phyloP scores from a whole-genome alignment of 805 yeast genomes.

The Kurtzmaniella fragi region DNA sequence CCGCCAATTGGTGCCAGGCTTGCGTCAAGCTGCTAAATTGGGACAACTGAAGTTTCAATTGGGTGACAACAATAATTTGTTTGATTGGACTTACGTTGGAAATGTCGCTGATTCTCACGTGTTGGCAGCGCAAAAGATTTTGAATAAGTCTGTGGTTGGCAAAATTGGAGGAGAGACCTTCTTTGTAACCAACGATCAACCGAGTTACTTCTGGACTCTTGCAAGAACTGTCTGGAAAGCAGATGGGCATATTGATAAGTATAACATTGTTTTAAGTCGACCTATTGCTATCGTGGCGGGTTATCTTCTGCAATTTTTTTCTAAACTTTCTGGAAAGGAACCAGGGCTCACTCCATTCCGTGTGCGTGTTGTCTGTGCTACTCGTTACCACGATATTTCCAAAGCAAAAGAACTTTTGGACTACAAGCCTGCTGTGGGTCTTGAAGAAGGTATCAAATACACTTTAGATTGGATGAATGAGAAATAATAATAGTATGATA shows the following conservation, averaged over 20 bases:
- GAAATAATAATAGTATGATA: conserved; percentile 8
- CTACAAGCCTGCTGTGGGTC: conserved; percentile 72
- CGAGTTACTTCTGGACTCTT: conserved; percentile 94
- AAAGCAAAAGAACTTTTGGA: conserved; percentile 79
- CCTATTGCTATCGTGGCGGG: conserved; percentile 81
- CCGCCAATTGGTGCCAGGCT: conserved; percentile 91
- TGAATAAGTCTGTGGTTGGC: conserved; percentile 39
- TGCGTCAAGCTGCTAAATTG: conserved; percentile 71
- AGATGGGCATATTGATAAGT: conserved; percentile 76
- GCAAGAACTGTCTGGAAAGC: conserved; percentile 97
- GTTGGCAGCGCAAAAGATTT: conserved; percentile 75
- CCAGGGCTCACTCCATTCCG: conserved; percentile 96
- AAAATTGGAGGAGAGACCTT: conserved; percentile 80
- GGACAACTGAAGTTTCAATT: conserved; percentile 92
- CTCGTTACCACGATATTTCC: conserved; percentile 84
- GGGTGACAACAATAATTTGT: conserved; percentile 89
- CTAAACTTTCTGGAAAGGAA: conserved; percentile 70
- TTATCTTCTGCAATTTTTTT: conserved; percentile 69
- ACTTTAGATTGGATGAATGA: conserved; percentile 91
- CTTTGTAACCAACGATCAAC: conserved; percentile 89
- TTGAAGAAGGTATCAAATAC: conserved; percentile 73
- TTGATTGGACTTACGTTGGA: conserved; percentile 98
- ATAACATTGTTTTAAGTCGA: conserved; percentile 62
- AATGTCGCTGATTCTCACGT: conserved; percentile 97
- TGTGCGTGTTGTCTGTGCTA: conserved; percentile 88